Conservation (phyloP, 805 yeast genomes). For the Sugiyamaella chiloensis region DNA sequence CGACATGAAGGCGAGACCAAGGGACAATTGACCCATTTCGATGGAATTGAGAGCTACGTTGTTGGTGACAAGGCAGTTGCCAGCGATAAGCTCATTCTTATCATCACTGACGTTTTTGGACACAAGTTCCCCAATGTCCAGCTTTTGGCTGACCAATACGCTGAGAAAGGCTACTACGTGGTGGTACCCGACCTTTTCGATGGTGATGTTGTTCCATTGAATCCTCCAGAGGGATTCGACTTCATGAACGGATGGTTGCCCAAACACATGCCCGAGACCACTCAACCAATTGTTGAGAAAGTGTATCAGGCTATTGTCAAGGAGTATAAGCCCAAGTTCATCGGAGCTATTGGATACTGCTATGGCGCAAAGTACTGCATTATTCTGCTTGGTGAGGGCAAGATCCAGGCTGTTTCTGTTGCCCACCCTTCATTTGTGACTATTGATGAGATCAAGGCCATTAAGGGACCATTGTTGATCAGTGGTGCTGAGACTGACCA, state of each 20-base stretch:
- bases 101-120: constrained; percentile 69
- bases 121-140: constrained; percentile 51
- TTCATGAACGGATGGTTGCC: constrained; percentile 47
- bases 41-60: constrained; percentile 43
- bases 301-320: constrained; percentile 46
- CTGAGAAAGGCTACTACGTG: constrained; percentile 60
- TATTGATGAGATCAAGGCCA: constrained; percentile 58
- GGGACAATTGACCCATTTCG: constrained; percentile 27
- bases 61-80: constrained; percentile 45
- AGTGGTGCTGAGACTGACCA: constrained; percentile 72
- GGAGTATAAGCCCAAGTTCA: constrained; percentile 45
- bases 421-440: constrained; percentile 82
- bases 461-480: constrained; percentile 63
- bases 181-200: constrained; percentile 73
- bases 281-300: constrained; percentile 46
- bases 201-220: constrained; percentile 46
- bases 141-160: constrained; percentile 50
- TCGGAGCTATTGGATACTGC: constrained; percentile 74
- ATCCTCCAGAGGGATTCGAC: constrained; percentile 22
- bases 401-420: constrained; percentile 55
- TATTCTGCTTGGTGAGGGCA: constrained; percentile 44
- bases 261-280: constrained; percentile 49
- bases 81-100: constrained; percentile 51
- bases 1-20: constrained; percentile 26
- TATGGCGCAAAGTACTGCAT: constrained; percentile 75